Conservation (phyloP, 495 filamentous ascomycete genomes). For the Astrocystis sublimbata region DNA sequence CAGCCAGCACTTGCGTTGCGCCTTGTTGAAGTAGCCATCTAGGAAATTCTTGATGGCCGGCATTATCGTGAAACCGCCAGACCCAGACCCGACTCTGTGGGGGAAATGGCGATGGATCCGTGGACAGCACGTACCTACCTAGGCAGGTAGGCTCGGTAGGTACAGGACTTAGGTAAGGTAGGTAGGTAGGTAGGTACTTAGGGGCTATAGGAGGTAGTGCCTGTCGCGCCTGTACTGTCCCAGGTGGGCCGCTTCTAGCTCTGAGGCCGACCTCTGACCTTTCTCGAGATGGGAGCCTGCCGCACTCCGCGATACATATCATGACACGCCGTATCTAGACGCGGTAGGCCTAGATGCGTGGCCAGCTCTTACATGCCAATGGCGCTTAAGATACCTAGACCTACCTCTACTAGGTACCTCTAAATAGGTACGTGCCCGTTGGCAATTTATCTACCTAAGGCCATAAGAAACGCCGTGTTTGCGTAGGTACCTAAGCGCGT, state of each 20-base stretch:
- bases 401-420: too few species aligned
- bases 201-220: too few species aligned
- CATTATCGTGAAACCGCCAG: slow-evolving; percentile 21
- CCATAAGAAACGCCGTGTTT: slow-evolving; percentile 8
- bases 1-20: slow-evolving; percentile 29
- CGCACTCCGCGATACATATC: slow-evolving; percentile 8
- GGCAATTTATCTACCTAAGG: too few species aligned
- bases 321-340: neutral
- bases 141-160: too few species aligned
- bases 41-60: slow-evolving; percentile 29
- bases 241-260: too few species aligned
- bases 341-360: neutral
- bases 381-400: too few species aligned
- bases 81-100: neutral
- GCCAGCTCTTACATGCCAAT: neutral
- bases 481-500: slow-evolving; percentile 12
- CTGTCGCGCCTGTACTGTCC: too few species aligned
- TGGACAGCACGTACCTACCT: too few species aligned
- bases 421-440: too few species aligned
- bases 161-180: too few species aligned
- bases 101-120: neutral
- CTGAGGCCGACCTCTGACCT: slow-evolving; percentile 2
- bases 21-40: slow-evolving; percentile 31
- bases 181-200: neutral
- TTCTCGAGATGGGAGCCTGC: slow-evolving; percentile 11